phyloP scores from a whole-genome alignment of 768 basidiomycete genomes.

The Trametes cingulata region DNA sequence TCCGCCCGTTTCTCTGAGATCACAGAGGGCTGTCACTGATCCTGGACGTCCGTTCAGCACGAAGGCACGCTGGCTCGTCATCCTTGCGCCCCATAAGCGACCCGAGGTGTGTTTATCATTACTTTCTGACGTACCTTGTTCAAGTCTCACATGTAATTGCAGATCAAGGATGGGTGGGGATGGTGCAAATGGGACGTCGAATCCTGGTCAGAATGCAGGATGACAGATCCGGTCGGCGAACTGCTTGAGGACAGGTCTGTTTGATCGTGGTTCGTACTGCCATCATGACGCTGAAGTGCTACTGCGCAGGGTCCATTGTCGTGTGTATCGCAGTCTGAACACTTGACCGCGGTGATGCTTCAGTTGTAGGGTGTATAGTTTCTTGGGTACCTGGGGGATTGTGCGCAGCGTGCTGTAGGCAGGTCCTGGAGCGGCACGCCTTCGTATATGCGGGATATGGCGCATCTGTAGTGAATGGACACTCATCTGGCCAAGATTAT shows the following conservation, averaged over 20 bases:
- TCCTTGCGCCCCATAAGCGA: constrained; percentile 75
- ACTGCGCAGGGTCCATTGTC: constrained; percentile 48
- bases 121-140: too few relatives aligned
- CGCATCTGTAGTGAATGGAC: background rate
- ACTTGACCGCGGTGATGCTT: background rate
- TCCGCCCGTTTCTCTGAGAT: too few relatives aligned
- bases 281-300: background rate
- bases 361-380: too few relatives aligned
- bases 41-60: constrained; percentile 38
- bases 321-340: constrained; percentile 51
- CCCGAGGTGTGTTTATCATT: constrained; percentile 51
- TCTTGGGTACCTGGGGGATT: too few relatives aligned
- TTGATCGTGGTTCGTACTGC: background rate
- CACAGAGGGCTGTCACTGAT: background rate
- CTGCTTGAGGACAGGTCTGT: constrained; percentile 50
- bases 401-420: too few relatives aligned
- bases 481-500: background rate
- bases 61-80: constrained; percentile 62
- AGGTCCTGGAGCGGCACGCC: too few relatives aligned
- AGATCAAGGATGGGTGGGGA: constrained; percentile 71
- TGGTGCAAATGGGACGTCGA: constrained; percentile 62
- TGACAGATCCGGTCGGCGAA: constrained; percentile 45
- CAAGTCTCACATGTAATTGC: too few relatives aligned
- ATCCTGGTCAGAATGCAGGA: constrained; percentile 45
- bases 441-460: background rate